These are phyloP conservation scores for Albophoma yamanashiensis DNA, from an alignment of 2,329 filamentous ascomycete genomes.

Conservation along the genomic window DNA sequence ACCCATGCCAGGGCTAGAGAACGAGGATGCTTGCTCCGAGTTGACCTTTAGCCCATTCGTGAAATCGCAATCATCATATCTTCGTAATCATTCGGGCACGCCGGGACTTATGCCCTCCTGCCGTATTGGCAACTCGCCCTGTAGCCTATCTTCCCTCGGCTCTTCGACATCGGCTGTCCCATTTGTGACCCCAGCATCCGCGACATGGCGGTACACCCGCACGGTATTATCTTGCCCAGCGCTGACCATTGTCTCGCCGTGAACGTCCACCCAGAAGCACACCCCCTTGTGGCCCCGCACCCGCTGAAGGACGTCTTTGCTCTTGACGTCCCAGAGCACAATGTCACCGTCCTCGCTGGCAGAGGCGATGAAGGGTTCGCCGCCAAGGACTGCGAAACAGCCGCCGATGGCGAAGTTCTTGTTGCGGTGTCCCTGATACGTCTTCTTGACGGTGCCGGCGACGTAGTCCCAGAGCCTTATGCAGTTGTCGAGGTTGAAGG, in stretches of 20 bases:
- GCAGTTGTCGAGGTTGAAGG: conserved; percentile 83
- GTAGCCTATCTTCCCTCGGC: conserved; percentile 44
- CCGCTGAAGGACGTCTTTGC: conserved; percentile 70
- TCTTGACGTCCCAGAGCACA: conserved; percentile 82
- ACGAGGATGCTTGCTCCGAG: not conserved
- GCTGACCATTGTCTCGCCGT: conserved; percentile 45
- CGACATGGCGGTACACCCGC: conserved; percentile 32
- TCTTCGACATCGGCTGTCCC: conserved; percentile 4
- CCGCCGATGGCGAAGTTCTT: conserved; percentile 75
- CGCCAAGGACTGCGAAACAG: conserved; percentile 56
- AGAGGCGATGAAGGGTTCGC: conserved; percentile 56
- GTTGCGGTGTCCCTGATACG: conserved; percentile 89
- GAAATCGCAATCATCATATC: not conserved
- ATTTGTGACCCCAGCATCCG: conserved; percentile 8
- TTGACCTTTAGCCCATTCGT: not conserved
- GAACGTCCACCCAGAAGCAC: conserved; percentile 56
- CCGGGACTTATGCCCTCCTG: conserved; percentile 29
- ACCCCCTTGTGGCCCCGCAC: conserved; percentile 42
- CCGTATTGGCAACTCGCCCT: conserved; percentile 37
- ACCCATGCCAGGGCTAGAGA: not conserved
- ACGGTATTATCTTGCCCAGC: conserved; percentile 44
- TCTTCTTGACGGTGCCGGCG: conserved; percentile 84
- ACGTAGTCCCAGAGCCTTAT: conserved; percentile 94
- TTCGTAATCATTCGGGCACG: conserved; percentile 8
- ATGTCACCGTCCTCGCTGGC: conserved; percentile 83